Evolutionary conservation across 169 alveolate genomes (phyloP).

Genomic region (Eimeria acervulina): DNA sequence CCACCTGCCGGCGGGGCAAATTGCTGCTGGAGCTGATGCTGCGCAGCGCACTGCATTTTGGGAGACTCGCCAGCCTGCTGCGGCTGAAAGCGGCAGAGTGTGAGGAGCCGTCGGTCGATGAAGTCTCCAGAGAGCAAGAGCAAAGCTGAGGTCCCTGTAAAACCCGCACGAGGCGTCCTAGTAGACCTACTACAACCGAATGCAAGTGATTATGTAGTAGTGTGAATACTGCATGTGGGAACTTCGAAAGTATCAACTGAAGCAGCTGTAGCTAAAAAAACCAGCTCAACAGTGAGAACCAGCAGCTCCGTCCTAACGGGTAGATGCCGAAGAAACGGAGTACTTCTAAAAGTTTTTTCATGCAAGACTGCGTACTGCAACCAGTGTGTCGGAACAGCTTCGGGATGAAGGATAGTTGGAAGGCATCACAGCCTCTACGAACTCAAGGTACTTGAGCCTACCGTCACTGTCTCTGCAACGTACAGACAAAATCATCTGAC

Average conservation of each 20-base stretch:
- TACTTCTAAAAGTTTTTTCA: background rate
- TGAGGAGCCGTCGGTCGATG: background rate
- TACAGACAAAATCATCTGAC: background rate
- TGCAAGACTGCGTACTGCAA: conserved; percentile 15
- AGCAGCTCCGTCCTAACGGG: background rate
- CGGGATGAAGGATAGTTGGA: conserved; percentile 51
- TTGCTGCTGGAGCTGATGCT: conserved; percentile 63
- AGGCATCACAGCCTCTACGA: conserved; percentile 81
- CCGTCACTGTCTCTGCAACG: conserved; percentile 82
- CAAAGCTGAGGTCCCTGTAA: conserved; percentile 24
- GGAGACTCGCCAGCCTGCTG: conserved; percentile 58
- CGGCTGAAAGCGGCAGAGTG: conserved; percentile 26
- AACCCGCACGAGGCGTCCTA: background rate
- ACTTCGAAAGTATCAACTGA: background rate
- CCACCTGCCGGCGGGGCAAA: background rate
- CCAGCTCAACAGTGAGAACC: background rate
- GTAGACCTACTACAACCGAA: background rate
- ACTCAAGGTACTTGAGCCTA: conserved; percentile 79
- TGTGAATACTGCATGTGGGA: background rate
- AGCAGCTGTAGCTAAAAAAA: background rate
- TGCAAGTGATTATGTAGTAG: background rate
- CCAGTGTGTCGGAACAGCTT: background rate
- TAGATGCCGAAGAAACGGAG: background rate
- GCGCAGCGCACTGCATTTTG: conserved; percentile 29
- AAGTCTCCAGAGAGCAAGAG: conserved; percentile 1